Evolutionary conservation across 768 basidiomycete species (phyloP), one percentile per base, ranked within the genome.

Genomic region (Crassisporium funariophilum): DNA sequence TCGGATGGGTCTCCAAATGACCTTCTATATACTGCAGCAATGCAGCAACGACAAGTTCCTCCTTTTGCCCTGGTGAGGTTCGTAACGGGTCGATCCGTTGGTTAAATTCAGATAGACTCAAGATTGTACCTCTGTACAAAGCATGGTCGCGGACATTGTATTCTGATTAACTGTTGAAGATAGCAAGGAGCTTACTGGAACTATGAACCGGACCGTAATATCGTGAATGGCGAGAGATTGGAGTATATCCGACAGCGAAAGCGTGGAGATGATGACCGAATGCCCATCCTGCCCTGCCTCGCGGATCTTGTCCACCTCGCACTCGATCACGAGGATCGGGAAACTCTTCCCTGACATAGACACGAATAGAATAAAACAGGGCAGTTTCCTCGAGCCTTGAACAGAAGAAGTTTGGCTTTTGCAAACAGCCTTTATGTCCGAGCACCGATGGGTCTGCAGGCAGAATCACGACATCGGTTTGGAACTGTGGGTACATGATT

Each of bases 81-180:
- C 40, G 41, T 44, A 49, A 54, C 62, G 63, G 62, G 55, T 60
- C 59, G 60, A 62, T 61, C 63, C 66, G 66, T 44, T 47, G 41
- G 44, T 39, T 38, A 31, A 42, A 41, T 53, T 55, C 43, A 58
- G 65, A 67, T 66, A 59, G 58, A 47, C 56, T 65, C 46, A 47
- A 53, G 61, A 65, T 66, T 58, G 52, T 56, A 41, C 41, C 54
- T 55, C 60, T 57, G 40, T 19, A 44, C 25, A 53, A 45, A 46
- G 50, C 54, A 58, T 55, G 54, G 57, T 62, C 55, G 55, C 63
- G 63, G 63, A 64, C 43, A 62, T 59, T 58, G 53, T 57, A 50
- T 55, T 53, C 50, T 54, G 56, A 57, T 53, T 57, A 50, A 52
- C 48, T 46, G 44, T 53, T 49, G 48, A 52, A 62, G 59, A 60